phyloP scores from a whole-genome alignment of 2,329 filamentous ascomycete genomes.

The Macrophomina pseudophaseolina region DNA sequence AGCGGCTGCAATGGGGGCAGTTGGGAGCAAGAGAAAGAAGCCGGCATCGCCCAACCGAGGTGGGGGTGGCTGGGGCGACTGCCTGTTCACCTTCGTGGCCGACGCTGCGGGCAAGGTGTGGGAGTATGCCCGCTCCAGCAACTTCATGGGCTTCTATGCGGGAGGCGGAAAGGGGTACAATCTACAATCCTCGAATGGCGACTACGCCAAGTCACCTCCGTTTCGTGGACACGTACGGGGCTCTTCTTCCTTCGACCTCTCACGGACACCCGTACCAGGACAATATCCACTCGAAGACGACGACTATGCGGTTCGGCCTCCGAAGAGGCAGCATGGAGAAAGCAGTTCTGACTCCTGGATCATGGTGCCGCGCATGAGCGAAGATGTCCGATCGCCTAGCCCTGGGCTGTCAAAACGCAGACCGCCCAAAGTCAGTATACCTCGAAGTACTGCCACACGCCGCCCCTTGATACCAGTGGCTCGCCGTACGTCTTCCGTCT shows the following conservation, averaged over 20 bases:
- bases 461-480: slow-evolving; percentile 18
- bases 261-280: slow-evolving; percentile 54
- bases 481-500: slow-evolving; percentile 13
- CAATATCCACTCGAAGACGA: slow-evolving; percentile 58
- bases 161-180: slow-evolving; percentile 78
- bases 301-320: slow-evolving; percentile 42
- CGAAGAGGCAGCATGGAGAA: slow-evolving; percentile 50
- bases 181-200: slow-evolving; percentile 43
- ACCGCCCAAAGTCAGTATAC: slow-evolving; percentile 11
- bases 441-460: neutral
- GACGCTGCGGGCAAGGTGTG: slow-evolving; percentile 78
- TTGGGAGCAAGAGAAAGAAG: slow-evolving; percentile 31
- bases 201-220: slow-evolving; percentile 33
- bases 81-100: slow-evolving; percentile 67
- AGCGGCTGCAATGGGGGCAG: neutral
- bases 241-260: slow-evolving; percentile 15
- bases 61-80: slow-evolving; percentile 59
- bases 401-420: slow-evolving; percentile 16
- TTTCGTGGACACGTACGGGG: slow-evolving; percentile 36
- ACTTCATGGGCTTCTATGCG: slow-evolving; percentile 85
- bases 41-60: slow-evolving; percentile 4
- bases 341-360: slow-evolving; percentile 17
- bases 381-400: slow-evolving; percentile 14
- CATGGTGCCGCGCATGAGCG: slow-evolving; percentile 18
- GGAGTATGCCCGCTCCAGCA: slow-evolving; percentile 73